These are phyloP conservation scores for Colletotrichum tofieldiae DNA, from an alignment of 2,329 filamentous ascomycete species.

Conservation along the genomic window DNA sequence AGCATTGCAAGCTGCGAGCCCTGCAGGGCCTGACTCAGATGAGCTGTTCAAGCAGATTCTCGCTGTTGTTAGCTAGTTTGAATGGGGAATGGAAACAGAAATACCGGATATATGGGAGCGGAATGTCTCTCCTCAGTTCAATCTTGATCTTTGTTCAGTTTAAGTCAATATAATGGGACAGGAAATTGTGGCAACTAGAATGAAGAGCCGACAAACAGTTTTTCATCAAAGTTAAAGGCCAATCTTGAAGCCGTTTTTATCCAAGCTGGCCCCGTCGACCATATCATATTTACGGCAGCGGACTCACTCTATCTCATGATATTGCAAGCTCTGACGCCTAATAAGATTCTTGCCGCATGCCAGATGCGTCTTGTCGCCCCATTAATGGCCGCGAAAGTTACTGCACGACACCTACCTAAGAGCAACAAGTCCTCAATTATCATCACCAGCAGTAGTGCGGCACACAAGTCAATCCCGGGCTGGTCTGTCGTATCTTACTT, in stretches of 20 bases:
- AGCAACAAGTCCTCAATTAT: slow-evolving; percentile 65
- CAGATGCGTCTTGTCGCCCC: slow-evolving; percentile 67
- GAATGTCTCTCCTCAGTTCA: no score
- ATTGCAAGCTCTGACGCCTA: slow-evolving; percentile 59
- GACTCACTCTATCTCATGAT: slow-evolving; percentile 52
- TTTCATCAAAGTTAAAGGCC: not conserved
- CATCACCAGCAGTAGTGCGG: slow-evolving; percentile 69
- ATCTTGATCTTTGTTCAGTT: no score
- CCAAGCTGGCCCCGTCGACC: slow-evolving; percentile 48
- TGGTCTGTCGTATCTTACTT: slow-evolving; percentile 60
- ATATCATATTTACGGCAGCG: slow-evolving; percentile 72
- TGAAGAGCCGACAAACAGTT: not conserved
- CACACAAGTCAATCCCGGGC: slow-evolving; percentile 65
- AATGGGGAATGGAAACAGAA: not conserved
- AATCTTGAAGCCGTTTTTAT: slow-evolving; percentile 61
- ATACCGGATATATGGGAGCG: not conserved
- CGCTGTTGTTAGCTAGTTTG: not conserved
- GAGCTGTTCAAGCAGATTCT: slow-evolving; percentile 26
- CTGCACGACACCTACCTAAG: slow-evolving; percentile 59
- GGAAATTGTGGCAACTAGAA: rapidly evolving
- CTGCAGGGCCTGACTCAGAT: slow-evolving; percentile 34
- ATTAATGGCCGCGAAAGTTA: slow-evolving; percentile 67
- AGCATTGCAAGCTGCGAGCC: slow-evolving; percentile 48
- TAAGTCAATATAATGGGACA: no score
- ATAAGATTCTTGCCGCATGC: slow-evolving; percentile 51